Base-by-base conservation (phyloP, 177 flowering plant genomes). In the Vitis hybrid region DNA sequence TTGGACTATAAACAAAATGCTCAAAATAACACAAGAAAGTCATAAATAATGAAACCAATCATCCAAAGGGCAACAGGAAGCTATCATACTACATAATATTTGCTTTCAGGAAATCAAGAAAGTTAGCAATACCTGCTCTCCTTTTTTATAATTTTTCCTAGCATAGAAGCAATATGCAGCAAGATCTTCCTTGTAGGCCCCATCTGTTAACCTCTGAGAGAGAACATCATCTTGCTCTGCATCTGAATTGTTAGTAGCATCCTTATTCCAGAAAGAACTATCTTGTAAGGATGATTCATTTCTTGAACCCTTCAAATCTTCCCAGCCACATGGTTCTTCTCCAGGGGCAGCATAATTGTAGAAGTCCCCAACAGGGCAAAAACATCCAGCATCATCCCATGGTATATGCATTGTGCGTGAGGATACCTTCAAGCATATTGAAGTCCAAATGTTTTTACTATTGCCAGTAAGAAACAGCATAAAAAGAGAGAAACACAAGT, bases 301-400 rank as follows among this genome's bases (percentile, higher is more conserved):
- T 58, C 6, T 59, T 26, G 16, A 58, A 68, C 58, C 68, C 11
- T 59, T 71, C 19, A 57, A 26, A 71, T 63, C 78, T 61, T 74
- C 88, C 57, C 59, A 64, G n/a, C 16, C 26, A 68, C 22, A 51
- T 15, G 60, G 56, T 22, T 86, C 91, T 64, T 81, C 92, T 59
- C 83, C 92, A 59, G 99, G 98, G 51, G 97, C 89, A 77, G 87
- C 84, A 75, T 96, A 96, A 71, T 96, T 96, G 73, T 90, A 93
- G 59, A 93, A 82, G 77, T 96, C 99, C 19, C 97, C 98, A 57
- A 93, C 90, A 29, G 99, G 99, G 67, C 99, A 96, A 74, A 96
- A 84, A 76, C 99, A 93, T 39, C 99, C 99, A 69, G 97, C 99
- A 63, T 84, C 86, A 81, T 96, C 97, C 99, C 99, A 93, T 34